These are phyloP conservation scores for Penicillium sp. DNA, from an alignment of 2,329 filamentous ascomycete genomes.

Conservation along the genomic window DNA sequence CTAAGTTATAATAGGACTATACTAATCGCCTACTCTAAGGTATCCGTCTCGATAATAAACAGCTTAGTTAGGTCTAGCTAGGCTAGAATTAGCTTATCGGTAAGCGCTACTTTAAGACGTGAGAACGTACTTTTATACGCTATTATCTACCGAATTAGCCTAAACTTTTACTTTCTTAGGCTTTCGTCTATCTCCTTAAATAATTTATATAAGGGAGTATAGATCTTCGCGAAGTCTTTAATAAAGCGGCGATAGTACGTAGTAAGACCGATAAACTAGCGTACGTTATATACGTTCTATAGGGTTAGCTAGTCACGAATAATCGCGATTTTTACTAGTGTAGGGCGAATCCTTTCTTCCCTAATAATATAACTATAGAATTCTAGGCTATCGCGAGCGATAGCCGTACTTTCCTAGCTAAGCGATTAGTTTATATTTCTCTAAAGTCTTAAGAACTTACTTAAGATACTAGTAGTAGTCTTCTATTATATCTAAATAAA, in stretches of 20 bases:
- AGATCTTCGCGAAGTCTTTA: neutral
- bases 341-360: neutral
- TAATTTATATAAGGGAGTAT: neutral
- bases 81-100: no score
- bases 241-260: slow-evolving; percentile 3
- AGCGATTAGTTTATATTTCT: neutral
- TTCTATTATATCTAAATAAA: neutral
- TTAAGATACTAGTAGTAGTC: neutral
- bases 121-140: no score
- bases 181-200: slow-evolving; percentile 9
- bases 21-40: no score
- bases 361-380: slow-evolving; percentile 8
- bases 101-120: no score
- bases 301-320: neutral
- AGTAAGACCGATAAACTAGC: neutral
- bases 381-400: neutral
- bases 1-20: no score
- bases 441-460: neutral
- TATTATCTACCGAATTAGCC: no score
- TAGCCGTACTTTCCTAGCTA: neutral
- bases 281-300: neutral
- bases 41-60: no score
- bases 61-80: no score
- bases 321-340: neutral
- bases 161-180: no score